Base-by-base conservation (phyloP, 2,329 filamentous ascomycete species). In the Acrocalymma vagum region DNA sequence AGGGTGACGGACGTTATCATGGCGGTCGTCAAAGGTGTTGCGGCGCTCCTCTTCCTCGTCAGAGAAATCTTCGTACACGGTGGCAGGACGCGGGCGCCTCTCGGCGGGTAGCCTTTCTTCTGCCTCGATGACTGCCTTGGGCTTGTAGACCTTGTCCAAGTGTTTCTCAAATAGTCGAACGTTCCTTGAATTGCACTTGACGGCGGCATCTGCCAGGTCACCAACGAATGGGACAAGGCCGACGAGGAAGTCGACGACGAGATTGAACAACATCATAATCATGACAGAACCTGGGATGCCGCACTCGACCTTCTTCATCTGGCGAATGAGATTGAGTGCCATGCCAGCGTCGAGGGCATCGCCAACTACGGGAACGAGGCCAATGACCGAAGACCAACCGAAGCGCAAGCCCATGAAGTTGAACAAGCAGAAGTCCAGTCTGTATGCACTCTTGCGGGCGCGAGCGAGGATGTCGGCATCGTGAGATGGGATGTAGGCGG, bases 351-450 rank as follows among this genome's bases (percentile, higher is more conserved):
- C 57, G 21, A 42, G 28, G 13, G 29, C 53, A 40, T 62, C 56
- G 13, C 51, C 88, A 78, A 79, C 90, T 82, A 82, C 82, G 56
- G 94, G 94, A 38, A 97, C 71, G 6, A 97, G 65, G 10, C 86
- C 94, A 58, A 97, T 89, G 42, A 96, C 81, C 57, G 86, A 88
- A 35, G 88, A 84, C 90, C 91, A 96, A 38, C 94, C 94, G 63
- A 97, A 92, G 42, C 86, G 83, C 44, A 95, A 80, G 28, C 91
- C 90, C 51, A 87, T 82, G 63, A 90, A 82, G 62, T 82, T 91
- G 75, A 93, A 95, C 5, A 96, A 81, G 39, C 81, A 83, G 77
- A 90, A 87, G 70, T 97, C 94, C 17, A 96, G 82, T 24, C 84
- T 81, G 72, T 96, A 95, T 22, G 94, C 91, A 43, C 87, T 81